phyloP scores from a whole-genome alignment of 352 stramenopile species.

The Ophiocytium majus region DNA sequence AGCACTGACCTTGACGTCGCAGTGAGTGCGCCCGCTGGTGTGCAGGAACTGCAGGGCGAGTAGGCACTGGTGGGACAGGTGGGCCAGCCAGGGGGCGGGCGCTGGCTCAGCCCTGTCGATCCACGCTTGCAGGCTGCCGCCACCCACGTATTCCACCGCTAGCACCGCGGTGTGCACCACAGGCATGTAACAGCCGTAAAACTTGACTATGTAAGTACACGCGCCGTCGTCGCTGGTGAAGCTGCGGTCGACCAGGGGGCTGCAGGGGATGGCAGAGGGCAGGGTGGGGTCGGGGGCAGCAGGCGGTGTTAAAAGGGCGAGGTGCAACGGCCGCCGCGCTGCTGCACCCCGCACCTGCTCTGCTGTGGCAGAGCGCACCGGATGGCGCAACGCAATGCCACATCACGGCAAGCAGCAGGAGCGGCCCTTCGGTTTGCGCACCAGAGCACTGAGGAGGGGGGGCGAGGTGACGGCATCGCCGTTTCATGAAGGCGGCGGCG shows the following conservation, averaged over 20 bases:
- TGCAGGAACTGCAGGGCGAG: constrained; percentile 50
- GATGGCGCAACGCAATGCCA: no score
- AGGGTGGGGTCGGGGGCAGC: not conserved
- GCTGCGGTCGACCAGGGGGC: constrained; percentile 30
- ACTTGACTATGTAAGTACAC: constrained; percentile 46
- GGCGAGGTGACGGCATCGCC: not conserved
- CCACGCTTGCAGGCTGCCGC: constrained; percentile 44
- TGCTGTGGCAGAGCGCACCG: no score
- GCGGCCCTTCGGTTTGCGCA: no score
- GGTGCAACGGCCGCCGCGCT: no score
- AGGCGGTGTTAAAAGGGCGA: no score
- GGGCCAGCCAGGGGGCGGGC: constrained; percentile 45
- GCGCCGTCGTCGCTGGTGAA: constrained; percentile 36
- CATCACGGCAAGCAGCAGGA: no score
- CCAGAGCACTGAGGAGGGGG: not conserved
- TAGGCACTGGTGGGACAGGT: constrained; percentile 38
- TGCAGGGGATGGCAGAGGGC: not conserved
- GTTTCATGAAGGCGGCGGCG: not conserved
- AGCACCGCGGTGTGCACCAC: constrained; percentile 38
- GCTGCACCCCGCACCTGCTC: no score
- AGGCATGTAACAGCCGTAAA: constrained; percentile 40
- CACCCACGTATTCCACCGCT: constrained; percentile 47
- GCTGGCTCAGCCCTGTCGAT: constrained; percentile 24
- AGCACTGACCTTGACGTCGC: constrained; percentile 32
- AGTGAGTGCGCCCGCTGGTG: constrained; percentile 34